Base-by-base conservation (phyloP, 2,329 filamentous ascomycete species). In the Orbilia blumenaviensis region DNA sequence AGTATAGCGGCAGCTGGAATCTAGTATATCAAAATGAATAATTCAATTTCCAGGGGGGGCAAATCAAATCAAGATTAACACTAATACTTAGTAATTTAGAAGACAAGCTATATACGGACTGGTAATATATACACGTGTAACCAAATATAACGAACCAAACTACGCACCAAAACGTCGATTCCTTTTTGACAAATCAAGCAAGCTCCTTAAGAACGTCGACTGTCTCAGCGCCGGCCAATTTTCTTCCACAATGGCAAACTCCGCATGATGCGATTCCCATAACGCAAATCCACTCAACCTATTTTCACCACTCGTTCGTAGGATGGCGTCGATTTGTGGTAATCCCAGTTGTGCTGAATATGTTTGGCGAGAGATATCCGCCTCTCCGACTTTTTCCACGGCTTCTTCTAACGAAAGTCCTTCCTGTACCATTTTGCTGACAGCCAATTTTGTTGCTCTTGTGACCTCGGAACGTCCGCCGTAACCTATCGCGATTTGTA, bases 401-500 rank as follows among this genome's bases (percentile, higher is more conserved):
- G 69, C 69, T 21, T 74, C 62, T 18, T 61, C 69, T 16, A 74
- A 4, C 3, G 69, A 74, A 41, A 74, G 14, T 1, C 69, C 52
- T 32, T 66, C 69, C 16, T 54, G 34, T 8, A 61, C 50, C 25
- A 74, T 61, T 27, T 74, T 61, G 10, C 21, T 61, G 9, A 74
- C 54, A 3, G 69, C 69, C 32, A 74, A 12, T 23, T 62, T 74
- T 25, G 62, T 66, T 2, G 69, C 69, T 48, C 69, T 52, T 21
- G 69, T 74, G n/a, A 66, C 52, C n/a, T 74, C 69, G 8, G 69
- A 74, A 4, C 69, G 69, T 12, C 69, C 69, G n/a, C 69, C 69
- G 29, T 74, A 74, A 2, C 69, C 69, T 44, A 74, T 52, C 14
- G 69, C 69, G 29, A 74, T 74, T 46, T 74, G 69, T 2, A 74